Base-by-base conservation (phyloP, 768 basidiomycete species). In the Xanthoconium purpureum region DNA sequence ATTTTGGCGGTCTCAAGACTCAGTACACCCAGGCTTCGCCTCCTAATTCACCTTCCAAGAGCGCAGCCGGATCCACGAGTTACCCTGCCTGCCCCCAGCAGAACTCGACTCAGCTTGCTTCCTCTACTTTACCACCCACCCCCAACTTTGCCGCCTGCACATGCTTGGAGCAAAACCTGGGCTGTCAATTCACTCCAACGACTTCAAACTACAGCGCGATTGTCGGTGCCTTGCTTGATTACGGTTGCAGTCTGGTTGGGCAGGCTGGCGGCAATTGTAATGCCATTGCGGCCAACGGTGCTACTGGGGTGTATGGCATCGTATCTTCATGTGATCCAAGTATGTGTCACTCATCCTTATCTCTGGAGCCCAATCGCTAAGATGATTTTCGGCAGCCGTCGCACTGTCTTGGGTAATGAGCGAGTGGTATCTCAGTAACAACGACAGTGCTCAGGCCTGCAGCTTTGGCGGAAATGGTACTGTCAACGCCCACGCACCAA, bases 401-500 rank as follows among this genome's bases (percentile, higher is more conserved):
- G 88, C 92, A 77, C 73, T 93, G 36, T 91, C 89, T 20, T 96
- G 83, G 69, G 84, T 87, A 47, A 89, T 95, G 84, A 88, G 82
- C 69, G 75, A 84, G 56, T 93, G 81, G 70, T 95, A 87, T 66
- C 83, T 89, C 64, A 69, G 76, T 32, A 81, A 81, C 53, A 80
- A 80, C 69, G 80, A 81, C 58, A 74, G 84, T 52, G 66, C 74
- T 17, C 75, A 80, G 50, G 78, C 89, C 9, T 96, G 94, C 74
- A 82, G 80, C 75, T 96, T 97, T 68, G 71, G 72, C 50, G 92
- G 94, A 9, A 97, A 97, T 66, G 94, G 85, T 6, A 91, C 90
- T 15, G 76, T 91, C 60, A 89, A 90, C 64, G 12, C 75, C 15
- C 67, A 66, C 4, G 82, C 83, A 15, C 78, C 87, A 32, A 67